A percentile compares a stretch with the other conserved stretches of the same genome.
phyloP scores from a whole-genome alignment of 2,329 filamentous ascomycete genomes.

The Sclerotiophoma versabilis region DNA sequence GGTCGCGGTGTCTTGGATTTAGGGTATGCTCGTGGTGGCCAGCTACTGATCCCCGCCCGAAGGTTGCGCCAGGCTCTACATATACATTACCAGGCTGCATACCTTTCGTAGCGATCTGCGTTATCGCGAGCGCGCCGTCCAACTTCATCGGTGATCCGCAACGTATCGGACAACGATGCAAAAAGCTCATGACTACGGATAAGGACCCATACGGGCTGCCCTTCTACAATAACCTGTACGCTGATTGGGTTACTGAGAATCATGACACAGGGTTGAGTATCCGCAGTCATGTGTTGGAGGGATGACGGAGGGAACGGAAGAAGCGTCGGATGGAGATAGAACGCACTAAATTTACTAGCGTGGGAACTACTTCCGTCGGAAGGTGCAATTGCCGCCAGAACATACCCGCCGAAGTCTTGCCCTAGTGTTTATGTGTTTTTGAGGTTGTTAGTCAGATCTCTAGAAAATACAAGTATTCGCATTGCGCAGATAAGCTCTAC shows the following conservation, averaged over 20 bases:
- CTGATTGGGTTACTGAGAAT: conserved; percentile 4
- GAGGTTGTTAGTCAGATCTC: not conserved
- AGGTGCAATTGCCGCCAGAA: conserved; percentile 1
- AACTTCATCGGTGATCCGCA: conserved; percentile 10
- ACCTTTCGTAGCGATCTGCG: conserved; percentile 3
- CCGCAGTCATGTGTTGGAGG: not conserved
- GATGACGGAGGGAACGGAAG: conserved; percentile 14
- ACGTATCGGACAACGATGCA: conserved; percentile 7
- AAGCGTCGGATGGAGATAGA: conserved; percentile 4
- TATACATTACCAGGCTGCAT: not conserved
- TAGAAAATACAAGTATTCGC: not conserved
- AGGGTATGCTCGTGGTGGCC: not conserved
- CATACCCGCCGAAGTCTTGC: not conserved
- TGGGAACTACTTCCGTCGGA: not conserved
- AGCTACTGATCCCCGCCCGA: not conserved
- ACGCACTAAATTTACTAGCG: not conserved
- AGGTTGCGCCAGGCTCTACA: not conserved
- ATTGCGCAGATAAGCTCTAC: not conserved
- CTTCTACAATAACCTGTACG: not conserved
- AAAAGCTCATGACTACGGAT: conserved; percentile 5
- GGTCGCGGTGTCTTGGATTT: not conserved
- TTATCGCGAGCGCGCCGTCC: conserved; percentile 9
- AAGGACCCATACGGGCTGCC: not conserved
- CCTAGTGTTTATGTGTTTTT: not conserved
- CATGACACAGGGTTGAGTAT: conserved; percentile 1